Conservation (phyloP, 257 asterid species). For the Salvia rosmarinus region DNA sequence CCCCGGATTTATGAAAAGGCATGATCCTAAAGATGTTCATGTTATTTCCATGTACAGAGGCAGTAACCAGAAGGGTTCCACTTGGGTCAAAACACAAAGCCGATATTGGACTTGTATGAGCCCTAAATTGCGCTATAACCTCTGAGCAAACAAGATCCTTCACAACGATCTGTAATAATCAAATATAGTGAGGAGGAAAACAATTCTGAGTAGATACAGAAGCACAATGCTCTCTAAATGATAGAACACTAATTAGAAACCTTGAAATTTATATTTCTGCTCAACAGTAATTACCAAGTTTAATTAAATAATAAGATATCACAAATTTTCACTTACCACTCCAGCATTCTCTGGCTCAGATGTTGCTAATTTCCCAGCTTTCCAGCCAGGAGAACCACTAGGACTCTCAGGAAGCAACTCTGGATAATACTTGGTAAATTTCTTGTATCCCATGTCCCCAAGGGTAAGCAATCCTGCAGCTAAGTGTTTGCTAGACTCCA, state of each 20-base stretch:
- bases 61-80: conserved; percentile 76
- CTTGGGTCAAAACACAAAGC: conserved; percentile 78
- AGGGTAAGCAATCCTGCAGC: conserved; percentile 65
- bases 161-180: conserved; percentile 57
- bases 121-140: conserved; percentile 72
- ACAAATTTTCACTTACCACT: conserved; percentile 50
- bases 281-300: conserved; percentile 17
- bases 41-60: conserved; percentile 75
- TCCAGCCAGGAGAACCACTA: conserved; percentile 63
- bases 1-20: conserved; percentile 50
- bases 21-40: conserved; percentile 62
- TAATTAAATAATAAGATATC: conserved; percentile 19
- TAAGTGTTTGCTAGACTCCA: conserved; percentile 65
- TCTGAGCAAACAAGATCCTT: conserved; percentile 66
- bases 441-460: conserved; percentile 78
- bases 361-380: conserved; percentile 54
- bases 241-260: no score
- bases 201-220: conserved; percentile 14
- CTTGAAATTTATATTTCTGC: conserved; percentile 9
- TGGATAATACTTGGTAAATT: conserved; percentile 58
- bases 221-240: no score
- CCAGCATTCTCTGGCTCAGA: conserved; percentile 73
- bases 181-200: conserved; percentile 24
- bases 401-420: conserved; percentile 67
- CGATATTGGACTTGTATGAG: conserved; percentile 76